Evolutionary conservation across 768 basidiomycete species (phyloP).

Genomic region (Leucosporidium scottii): DNA sequence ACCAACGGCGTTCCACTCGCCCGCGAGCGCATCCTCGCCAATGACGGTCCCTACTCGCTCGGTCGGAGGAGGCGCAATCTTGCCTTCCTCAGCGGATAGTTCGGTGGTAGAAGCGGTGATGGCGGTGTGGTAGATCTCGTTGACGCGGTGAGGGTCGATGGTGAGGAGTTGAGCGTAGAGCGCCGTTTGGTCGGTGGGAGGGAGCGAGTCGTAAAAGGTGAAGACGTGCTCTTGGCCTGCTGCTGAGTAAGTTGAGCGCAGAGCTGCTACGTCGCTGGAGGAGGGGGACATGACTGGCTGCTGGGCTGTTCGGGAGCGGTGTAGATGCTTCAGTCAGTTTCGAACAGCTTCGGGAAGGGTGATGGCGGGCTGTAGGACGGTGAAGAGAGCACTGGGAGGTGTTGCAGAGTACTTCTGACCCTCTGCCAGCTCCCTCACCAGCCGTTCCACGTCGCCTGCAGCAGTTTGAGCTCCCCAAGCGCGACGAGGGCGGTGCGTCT

Average conservation of each 20-base stretch:
- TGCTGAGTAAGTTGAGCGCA: conserved; percentile 14
- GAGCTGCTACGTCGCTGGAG: conserved; percentile 6
- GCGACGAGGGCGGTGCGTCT: too few species aligned
- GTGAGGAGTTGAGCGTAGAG: conserved; percentile 65
- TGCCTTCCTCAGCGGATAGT: conserved; percentile 61
- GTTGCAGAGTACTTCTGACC: too few species aligned
- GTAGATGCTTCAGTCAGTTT: too few species aligned
- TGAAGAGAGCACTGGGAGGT: too few species aligned
- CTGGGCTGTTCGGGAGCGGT: neutral
- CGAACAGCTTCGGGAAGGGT: too few species aligned
- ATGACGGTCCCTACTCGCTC: conserved; percentile 62
- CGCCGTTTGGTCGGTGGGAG: conserved; percentile 55
- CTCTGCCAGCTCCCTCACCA: too few species aligned
- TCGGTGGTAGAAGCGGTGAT: conserved; percentile 54
- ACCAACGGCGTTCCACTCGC: conserved; percentile 70
- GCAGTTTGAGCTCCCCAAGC: too few species aligned
- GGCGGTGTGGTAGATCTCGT: conserved; percentile 74
- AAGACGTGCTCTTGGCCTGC: conserved; percentile 77
- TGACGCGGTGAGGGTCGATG: conserved; percentile 85
- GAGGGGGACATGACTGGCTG: conserved; percentile 2
- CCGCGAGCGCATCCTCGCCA: conserved; percentile 52
- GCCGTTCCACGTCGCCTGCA: too few species aligned
- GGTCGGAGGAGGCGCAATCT: conserved; percentile 74
- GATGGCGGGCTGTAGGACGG: too few species aligned
- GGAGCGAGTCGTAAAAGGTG: conserved; percentile 72